Evolutionary conservation across 805 yeast species (phyloP), one percentile per base, ranked within the genome.

Genomic region (Lipomyces sp.): DNA sequence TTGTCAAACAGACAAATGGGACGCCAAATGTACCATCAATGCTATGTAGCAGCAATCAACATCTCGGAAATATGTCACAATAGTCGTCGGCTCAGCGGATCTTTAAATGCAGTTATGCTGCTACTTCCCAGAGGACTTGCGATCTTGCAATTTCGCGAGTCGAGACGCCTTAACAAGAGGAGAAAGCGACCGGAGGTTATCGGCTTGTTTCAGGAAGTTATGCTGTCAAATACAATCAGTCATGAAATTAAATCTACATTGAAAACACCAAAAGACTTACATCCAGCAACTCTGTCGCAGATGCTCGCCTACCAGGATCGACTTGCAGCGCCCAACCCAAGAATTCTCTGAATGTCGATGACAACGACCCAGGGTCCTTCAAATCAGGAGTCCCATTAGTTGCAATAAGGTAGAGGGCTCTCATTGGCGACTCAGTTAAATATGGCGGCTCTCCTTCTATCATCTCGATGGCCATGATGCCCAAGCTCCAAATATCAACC

Each of bases 371-470:
- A 2, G 97, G 95, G 74, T 92, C 91, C 77, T 93, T 92, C 75
- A 95, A 82, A 72, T 88, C 87, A 30, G 99, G 99, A 0, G 98
- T 95, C 62, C 99, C 99, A 74, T 92, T 94, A 0, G 97, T 92
- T 4, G 97, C 97, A 82, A 95, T 95, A 77, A 95, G 82, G 78
- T 93, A 95, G 60, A 95, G 81, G 0, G 98, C 98, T 74, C 95
- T 86, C 76, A 95, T 83, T 30, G 99, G 99, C 50, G 96, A 91
- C 77, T 95, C 99, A 74, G 94, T 94, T 76, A 95, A 81, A 75
- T 95, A 95, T 2, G 99, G 99, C 13, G 99, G 99, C 77, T 95
- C 99, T 33, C 98, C 97, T 79, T 95, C 99, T 72, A 95, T 91
- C 98, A 95, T 94, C 79, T 95, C 99, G 74, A 95, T 95, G 29